A percentile compares a stretch with the other conserved stretches of the same genome.
These are phyloP conservation scores for Agarophyton chilense DNA, from an alignment of 23 red algal species.

Conservation along the genomic window DNA sequence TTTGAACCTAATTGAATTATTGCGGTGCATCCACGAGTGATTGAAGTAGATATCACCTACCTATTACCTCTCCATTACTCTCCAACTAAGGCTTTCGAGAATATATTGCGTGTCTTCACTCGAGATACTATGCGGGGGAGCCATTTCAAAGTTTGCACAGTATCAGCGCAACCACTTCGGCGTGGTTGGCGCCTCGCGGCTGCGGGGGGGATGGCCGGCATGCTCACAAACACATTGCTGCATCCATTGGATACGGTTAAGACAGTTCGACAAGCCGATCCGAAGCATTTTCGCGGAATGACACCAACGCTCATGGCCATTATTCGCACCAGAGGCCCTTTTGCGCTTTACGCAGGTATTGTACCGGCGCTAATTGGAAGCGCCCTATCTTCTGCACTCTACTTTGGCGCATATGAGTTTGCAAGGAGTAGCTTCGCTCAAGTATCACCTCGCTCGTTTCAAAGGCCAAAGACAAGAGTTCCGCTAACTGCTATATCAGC, in stretches of 20 bases:
- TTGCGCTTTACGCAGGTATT: slow-evolving; percentile 82
- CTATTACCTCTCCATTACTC: too few species aligned
- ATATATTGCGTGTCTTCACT: too few species aligned
- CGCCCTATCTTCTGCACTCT: slow-evolving; percentile 84
- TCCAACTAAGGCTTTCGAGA: too few species aligned
- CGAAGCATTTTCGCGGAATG: slow-evolving; percentile 43
- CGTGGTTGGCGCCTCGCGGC: slow-evolving; percentile 65
- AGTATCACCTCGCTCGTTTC: not conserved
- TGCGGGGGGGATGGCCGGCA: slow-evolving; percentile 86
- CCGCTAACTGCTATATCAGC: slow-evolving; percentile 77
- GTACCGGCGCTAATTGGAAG: slow-evolving; percentile 76
- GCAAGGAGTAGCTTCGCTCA: slow-evolving; percentile 28
- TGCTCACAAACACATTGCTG: slow-evolving; percentile 68
- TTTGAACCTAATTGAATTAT: not conserved
- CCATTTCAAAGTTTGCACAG: not conserved
- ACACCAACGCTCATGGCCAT: slow-evolving; percentile 38
- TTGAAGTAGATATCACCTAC: too few species aligned
- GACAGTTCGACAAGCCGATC: slow-evolving; percentile 89
- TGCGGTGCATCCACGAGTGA: too few species aligned
- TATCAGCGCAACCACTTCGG: not conserved
- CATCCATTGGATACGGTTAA: slow-evolving; percentile 93
- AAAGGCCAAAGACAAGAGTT: slow-evolving; percentile 2
- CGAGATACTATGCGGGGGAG: not conserved
- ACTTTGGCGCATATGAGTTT: slow-evolving; percentile 89
- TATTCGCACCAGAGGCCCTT: slow-evolving; percentile 43